Percentiles rank a stretch among this genome's conserved stretches.
Conservation (phyloP, 2,329 filamentous ascomycete genomes). For the Exophiala viscosa region DNA sequence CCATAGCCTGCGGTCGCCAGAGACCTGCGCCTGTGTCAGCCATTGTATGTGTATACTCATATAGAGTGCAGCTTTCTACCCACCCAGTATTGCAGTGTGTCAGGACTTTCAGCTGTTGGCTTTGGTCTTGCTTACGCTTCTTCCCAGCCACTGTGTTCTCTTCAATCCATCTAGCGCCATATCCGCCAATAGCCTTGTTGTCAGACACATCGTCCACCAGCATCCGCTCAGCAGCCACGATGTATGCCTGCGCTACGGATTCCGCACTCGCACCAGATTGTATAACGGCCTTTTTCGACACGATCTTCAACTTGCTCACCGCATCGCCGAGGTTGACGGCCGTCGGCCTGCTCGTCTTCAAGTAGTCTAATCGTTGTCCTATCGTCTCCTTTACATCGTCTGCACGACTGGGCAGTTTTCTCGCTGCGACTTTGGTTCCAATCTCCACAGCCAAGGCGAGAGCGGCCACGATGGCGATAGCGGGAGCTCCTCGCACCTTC, state of each 20-base stretch:
- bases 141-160: conserved; percentile 51
- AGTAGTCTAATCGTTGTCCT: conserved; percentile 72
- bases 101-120: conserved; percentile 68
- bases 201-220: conserved; percentile 80
- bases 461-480: conserved; percentile 96
- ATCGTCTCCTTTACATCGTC: conserved; percentile 63
- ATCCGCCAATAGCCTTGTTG: conserved; percentile 77
- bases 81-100: conserved; percentile 98
- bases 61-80: conserved; percentile 22
- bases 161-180: conserved; percentile 80
- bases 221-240: conserved; percentile 78
- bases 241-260: conserved; percentile 65
- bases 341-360: conserved; percentile 85
- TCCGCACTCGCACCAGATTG: conserved; percentile 35
- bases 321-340: conserved; percentile 94
- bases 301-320: conserved; percentile 71
- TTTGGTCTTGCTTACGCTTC: conserved; percentile 34
- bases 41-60: not conserved
- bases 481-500: conserved; percentile 72
- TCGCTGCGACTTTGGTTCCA: conserved; percentile 39
- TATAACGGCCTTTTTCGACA: conserved; percentile 46
- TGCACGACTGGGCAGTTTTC: conserved; percentile 47
- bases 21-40: conserved; percentile 53
- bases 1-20: conserved; percentile 97
- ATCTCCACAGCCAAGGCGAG: conserved; percentile 85